Conservation (phyloP, 768 basidiomycete genomes). For the Lactarius hatsudake region DNA sequence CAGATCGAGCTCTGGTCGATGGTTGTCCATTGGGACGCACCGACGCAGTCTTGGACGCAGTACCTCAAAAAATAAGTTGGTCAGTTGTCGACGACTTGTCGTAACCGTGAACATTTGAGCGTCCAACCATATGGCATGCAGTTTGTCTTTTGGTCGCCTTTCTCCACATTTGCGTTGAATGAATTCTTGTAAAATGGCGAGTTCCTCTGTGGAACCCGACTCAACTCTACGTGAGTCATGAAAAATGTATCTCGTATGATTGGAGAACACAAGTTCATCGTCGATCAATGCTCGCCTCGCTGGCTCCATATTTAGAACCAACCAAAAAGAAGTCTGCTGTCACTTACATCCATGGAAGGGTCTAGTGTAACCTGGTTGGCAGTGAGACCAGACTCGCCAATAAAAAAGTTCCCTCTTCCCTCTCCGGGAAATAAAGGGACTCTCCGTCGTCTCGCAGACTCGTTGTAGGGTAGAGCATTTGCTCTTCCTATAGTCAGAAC, state of each 20-base stretch:
- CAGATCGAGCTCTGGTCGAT: background rate
- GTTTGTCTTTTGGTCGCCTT: background rate
- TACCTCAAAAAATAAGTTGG: background rate
- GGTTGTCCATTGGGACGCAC: background rate
- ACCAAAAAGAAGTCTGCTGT: background rate
- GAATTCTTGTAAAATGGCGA: background rate
- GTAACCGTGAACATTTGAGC: background rate
- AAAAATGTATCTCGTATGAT: background rate
- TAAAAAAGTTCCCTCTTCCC: background rate
- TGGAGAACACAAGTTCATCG: background rate
- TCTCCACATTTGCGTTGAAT: background rate
- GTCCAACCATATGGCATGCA: background rate
- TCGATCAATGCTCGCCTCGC: background rate
- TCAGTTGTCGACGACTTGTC: too few species aligned
- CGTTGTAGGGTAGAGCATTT: too few species aligned
- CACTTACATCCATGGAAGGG: background rate
- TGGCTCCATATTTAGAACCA: background rate
- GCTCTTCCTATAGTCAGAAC: too few species aligned
- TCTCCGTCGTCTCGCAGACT: too few species aligned
- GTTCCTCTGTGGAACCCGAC: background rate
- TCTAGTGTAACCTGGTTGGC: background rate
- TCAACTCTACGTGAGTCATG: background rate
- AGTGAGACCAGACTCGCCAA: background rate
- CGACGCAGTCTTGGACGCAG: too few species aligned
- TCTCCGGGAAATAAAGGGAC: background rate